A percentile compares a stretch with the other conserved stretches of the same genome.
phyloP scores from a whole-genome alignment of 768 basidiomycete species.

The Tylopilus rubrobrunneus region DNA sequence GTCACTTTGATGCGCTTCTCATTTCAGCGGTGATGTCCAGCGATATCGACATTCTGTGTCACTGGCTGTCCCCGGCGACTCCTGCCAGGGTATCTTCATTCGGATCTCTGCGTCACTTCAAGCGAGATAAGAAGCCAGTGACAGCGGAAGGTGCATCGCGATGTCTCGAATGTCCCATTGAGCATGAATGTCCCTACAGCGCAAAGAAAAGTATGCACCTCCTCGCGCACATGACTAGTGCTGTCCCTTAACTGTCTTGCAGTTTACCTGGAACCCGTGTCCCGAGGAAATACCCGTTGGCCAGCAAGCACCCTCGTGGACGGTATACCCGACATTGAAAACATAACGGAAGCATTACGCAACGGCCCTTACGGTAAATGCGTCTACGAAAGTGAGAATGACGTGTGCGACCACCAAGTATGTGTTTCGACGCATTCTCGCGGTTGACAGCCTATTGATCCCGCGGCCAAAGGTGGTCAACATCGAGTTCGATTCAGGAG shows the following conservation, averaged over 20 bases:
- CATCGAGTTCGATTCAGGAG: slow-evolving; percentile 76
- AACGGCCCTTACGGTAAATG: slow-evolving; percentile 74
- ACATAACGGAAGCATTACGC: slow-evolving; percentile 67
- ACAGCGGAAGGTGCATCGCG: slow-evolving; percentile 62
- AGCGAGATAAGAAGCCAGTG: slow-evolving; percentile 63
- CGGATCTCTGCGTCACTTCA: slow-evolving; percentile 82
- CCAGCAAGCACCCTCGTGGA: slow-evolving; percentile 69
- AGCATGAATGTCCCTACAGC: slow-evolving; percentile 77
- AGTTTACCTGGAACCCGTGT: slow-evolving; percentile 83
- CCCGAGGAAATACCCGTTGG: slow-evolving; percentile 48
- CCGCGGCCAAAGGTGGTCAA: slow-evolving; percentile 61
- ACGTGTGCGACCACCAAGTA: slow-evolving; percentile 85
- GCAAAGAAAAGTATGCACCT: slow-evolving; percentile 69
- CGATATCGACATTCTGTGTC: slow-evolving; percentile 80
- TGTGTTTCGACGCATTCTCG: neutral
- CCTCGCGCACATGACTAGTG: neutral
- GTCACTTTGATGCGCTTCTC: slow-evolving; percentile 1
- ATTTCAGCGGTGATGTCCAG: slow-evolving; percentile 34
- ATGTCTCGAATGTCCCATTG: slow-evolving; percentile 75
- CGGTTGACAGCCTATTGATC: neutral
- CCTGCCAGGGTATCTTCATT: slow-evolving; percentile 79
- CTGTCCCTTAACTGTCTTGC: neutral
- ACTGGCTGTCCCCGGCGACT: slow-evolving; percentile 64
- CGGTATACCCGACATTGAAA: slow-evolving; percentile 84
- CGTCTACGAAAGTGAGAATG: slow-evolving; percentile 81